Evolutionary conservation across 306 rosid genomes (phyloP), one percentile per base, ranked within the genome.

Genomic region (Dalbergia oliveri): DNA sequence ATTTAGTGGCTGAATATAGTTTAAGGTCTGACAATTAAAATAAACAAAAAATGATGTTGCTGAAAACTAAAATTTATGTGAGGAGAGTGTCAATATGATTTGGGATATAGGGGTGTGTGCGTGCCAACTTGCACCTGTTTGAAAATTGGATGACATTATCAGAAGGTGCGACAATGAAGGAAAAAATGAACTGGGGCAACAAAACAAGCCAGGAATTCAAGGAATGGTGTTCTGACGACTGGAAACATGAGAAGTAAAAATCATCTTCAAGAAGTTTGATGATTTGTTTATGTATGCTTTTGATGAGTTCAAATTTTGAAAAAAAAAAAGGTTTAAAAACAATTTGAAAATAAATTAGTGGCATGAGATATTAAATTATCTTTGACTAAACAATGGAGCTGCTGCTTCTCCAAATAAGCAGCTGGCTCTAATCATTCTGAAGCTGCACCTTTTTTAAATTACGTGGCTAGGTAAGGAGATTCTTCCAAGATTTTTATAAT

Each of bases 281-380:
- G 50, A 37, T 9, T 56, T 76, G 72, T 53, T 19, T 18, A 16
- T 6, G 8, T 45, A 37, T 5, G 23, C 53, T 34, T 34, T 61
- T 35, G 21, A 11, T 21, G 13, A 58, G 60, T 69, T 69, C 59
- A 69, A 69, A 21, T 56, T 14, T 78, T 69, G 54, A 16, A 37
- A 51, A 23, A 47, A 26, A 26, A 10, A 37, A 21, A n/a, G n/a
- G n/a, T n/a, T n/a, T n/a, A n/a, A n/a, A n/a, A n/a, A n/a, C n/a
- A n/a, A n/a, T 14, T 78, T 69, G 54, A 21, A 21, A 21, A 21
- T 21, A 21, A 21, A 21, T 21, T 21, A 21, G 19, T 15, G 60
- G 33, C 66, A 12, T 37, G n/a, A 71, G 35, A 41, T 10, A 44
- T 66, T 31, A 58, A 21, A 9, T 68, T 50, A 60, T 68, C 26